These are phyloP conservation scores for Paraphaeosphaeria sporulosa DNA, from an alignment of 2,329 filamentous ascomycete genomes.

Conservation along the genomic window DNA sequence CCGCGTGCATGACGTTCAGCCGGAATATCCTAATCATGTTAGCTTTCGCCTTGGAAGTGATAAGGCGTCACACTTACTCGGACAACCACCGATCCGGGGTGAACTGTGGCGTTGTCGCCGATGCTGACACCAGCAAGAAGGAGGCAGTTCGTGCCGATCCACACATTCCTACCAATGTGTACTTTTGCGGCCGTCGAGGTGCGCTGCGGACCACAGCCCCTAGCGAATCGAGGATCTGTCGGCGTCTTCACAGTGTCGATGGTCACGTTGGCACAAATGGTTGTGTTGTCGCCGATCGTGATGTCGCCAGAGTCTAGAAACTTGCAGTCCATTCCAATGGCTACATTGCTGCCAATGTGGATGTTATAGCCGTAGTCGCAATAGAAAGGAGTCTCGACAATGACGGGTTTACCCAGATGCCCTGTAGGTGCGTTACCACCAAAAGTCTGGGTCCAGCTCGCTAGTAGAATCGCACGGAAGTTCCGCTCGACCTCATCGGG, in stretches of 20 bases:
- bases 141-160: constrained; percentile 68
- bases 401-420: constrained; percentile 74
- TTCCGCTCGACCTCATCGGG: constrained; percentile 71
- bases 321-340: constrained; percentile 82
- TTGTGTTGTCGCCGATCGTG: constrained; percentile 77
- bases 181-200: constrained; percentile 75
- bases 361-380: constrained; percentile 98
- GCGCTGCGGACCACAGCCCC: constrained; percentile 70
- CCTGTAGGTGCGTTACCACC: constrained; percentile 59
- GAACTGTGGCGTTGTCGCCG: constrained; percentile 61
- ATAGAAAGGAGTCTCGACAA: constrained; percentile 86
- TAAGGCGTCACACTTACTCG: constrained; percentile 51
- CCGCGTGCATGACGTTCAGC: constrained; percentile 56
- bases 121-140: constrained; percentile 66
- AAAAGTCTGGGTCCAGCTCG: constrained; percentile 52
- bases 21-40: constrained; percentile 53
- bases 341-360: constrained; percentile 82
- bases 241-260: constrained; percentile 80
- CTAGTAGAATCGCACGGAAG: constrained; percentile 75
- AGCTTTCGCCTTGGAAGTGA: constrained; percentile 17
- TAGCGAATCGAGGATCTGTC: constrained; percentile 75
- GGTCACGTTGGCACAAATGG: constrained; percentile 79
- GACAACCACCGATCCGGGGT: constrained; percentile 63
- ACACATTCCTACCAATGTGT: constrained; percentile 76
- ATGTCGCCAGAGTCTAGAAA: constrained; percentile 88